Base-by-base conservation (phyloP, 345 rosid species). In the Sonneratia caseolaris region DNA sequence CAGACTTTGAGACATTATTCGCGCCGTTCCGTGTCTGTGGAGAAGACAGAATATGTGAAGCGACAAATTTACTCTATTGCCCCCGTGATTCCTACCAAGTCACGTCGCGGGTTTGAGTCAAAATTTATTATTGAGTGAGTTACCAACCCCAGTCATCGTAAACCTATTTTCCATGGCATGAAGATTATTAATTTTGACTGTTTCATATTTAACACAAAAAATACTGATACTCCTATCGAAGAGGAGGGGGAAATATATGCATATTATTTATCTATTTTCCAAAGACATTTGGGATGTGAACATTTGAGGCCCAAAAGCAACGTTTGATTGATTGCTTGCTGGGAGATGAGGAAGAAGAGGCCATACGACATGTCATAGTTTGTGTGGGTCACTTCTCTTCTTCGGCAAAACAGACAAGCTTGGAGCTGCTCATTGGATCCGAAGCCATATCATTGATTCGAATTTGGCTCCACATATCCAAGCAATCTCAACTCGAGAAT, bases 11-110 rank as follows among this genome's bases (percentile, higher is more conserved):
- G 72, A 18, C 22, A 24, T 55, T 21, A 6, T 70, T 36, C 40
- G 73, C 73, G 73, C 73, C 66, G 73, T 70, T 70, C 45, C 66
- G 38, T 70, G 73, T 38, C 38, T 70, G 42, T n/a, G 27, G 65
- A 70, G 65, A 70, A 51, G 65, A 70, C 16, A 24, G 64, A n/a
- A 70, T n/a, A 32, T 19, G 16, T 10, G 35, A 51, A 38, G 36
- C 51, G n/a, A 0, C 40, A 51, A 42, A 38, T 22, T 67, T 67
- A 19, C 64, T 22, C 14, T 5, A 7, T 59, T 59, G 36, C 64
- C 64, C 64, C 35, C 12, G 32, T 10, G 7, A 5, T 21, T 57
- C 13, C 2, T 12, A 8, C 43, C 43, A 40, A 40, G 2, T 40
- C 9, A 8, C 43, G 2, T 40, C 9, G 43, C 43, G 9, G 7